Base-by-base conservation (phyloP, 352 stramenopile species). In the Phytopythium oedochilum region DNA sequence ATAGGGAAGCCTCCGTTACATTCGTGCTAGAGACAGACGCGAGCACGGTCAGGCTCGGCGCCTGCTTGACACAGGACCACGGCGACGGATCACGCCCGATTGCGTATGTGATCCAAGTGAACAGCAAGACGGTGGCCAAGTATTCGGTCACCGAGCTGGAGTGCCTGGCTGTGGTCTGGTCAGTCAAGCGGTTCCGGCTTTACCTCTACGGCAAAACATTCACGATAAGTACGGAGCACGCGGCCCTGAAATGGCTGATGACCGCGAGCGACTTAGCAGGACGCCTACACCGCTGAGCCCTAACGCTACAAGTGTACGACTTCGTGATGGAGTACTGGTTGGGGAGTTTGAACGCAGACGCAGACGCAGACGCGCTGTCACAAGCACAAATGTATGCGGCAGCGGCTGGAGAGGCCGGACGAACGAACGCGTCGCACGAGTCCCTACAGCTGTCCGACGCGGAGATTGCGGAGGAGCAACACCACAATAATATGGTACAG, bases 11-110 rank as follows among this genome's bases (percentile, higher is more conserved):
- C n/a, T n/a, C n/a, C n/a, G n/a, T n/a, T n/a, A n/a, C 59, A 0
- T 78, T 75, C 20, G 53, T 61, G n/a, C 6, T 73, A 23, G 53
- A 51, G 0, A 69, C 57, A 1, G 69, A 75, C 31, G 66, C 63
- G 0, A 75, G 58, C 2, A 4, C 20, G 14, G 48, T 64, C 0
- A 59, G 60, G 0, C 9, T 68, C 0, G 63, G 70, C 0, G 60
- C 63, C 0, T 50, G 51, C 0, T 26, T 78, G 20, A 69, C 61
- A 49, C 66, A 75, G 20, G 54, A 64, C n/a, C 48, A 61, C 3
- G 59, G 55, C 0, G 1, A 36, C 0, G 53, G 55, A 11, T 42
- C 61, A 0, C 58, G 66, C 14, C 50, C 60, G 0, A 12, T 73
- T 0, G 63, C 44, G 1, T 73, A 59, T 18, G 63, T 55, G 0